A percentile compares a stretch with the other conserved stretches of the same genome.
These are phyloP conservation scores for Cystofilobasidium capitatum DNA, from an alignment of 768 basidiomycete species.

Conservation along the genomic window DNA sequence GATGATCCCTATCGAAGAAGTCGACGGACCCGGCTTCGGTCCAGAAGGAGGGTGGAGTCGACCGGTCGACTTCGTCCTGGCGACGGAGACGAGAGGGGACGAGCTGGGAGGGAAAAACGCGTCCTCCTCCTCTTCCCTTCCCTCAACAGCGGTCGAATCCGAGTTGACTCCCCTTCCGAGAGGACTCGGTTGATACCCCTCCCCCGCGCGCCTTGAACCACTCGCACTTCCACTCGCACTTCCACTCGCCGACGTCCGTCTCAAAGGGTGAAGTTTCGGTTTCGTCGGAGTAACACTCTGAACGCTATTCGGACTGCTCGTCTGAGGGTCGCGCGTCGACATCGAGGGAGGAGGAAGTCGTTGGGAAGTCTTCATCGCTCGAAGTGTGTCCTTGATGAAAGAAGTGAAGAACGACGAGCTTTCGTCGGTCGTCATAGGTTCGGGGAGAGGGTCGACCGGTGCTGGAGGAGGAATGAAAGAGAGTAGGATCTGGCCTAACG, in stretches of 20 bases:
- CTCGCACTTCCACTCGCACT: too few species aligned
- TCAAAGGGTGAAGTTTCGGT: too few species aligned
- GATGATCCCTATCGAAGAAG: neutral
- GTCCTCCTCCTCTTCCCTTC: neutral
- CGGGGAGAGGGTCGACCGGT: neutral
- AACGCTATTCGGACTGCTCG: too few species aligned
- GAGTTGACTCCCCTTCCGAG: neutral
- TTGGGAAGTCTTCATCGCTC: too few species aligned
- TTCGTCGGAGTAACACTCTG: too few species aligned
- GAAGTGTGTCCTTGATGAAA: slow-evolving; percentile 19
- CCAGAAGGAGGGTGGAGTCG: neutral
- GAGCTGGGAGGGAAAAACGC: neutral
- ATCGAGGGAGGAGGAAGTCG: too few species aligned
- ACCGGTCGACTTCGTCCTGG: neutral
- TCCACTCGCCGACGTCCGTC: too few species aligned
- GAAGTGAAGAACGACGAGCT: slow-evolving; percentile 10
- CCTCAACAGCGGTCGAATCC: neutral
- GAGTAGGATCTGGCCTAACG: neutral
- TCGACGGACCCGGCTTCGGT: neutral
- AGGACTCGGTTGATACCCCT: neutral
- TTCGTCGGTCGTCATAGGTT: neutral
- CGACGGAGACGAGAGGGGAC: neutral
- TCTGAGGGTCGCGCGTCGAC: too few species aligned
- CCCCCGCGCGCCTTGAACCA: neutral
- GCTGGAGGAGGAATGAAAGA: neutral